Conservation (phyloP, 805 yeast genomes). For the Candida tallmaniae region DNA sequence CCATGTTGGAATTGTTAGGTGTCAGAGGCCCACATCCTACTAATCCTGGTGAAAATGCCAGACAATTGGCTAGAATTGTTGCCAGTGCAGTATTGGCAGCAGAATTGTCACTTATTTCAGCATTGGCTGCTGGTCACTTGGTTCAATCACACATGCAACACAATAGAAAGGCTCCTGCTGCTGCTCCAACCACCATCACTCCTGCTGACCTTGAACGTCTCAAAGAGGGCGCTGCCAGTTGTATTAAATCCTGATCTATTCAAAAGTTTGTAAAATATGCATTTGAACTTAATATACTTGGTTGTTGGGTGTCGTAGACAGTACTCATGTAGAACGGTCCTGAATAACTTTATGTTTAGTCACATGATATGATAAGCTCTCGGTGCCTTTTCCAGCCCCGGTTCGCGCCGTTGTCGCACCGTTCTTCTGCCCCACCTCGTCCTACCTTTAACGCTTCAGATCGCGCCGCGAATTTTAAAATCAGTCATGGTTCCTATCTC, state of each 20-base stretch:
- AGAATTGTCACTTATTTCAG: constrained; percentile 90
- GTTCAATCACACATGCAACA: constrained; percentile 97
- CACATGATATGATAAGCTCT: too few relatives aligned
- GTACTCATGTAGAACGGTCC: too few relatives aligned
- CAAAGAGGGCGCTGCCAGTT: constrained; percentile 68
- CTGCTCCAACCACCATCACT: constrained; percentile 19
- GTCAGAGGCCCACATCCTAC: constrained; percentile 95
- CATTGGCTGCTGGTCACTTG: constrained; percentile 97
- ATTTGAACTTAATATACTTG: too few relatives aligned
- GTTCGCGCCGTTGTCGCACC: not conserved
- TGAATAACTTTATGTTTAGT: too few relatives aligned
- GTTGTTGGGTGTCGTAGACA: too few relatives aligned
- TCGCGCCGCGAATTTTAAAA: too few relatives aligned
- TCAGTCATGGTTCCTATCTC: too few relatives aligned
- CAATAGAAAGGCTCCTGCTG: constrained; percentile 62
- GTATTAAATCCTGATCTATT: constrained; percentile 37
- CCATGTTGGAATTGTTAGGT: constrained; percentile 91
- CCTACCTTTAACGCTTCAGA: not conserved
- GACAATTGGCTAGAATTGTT: constrained; percentile 85
- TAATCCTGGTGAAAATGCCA: constrained; percentile 90
- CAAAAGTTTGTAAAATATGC: not conserved
- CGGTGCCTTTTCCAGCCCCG: too few relatives aligned
- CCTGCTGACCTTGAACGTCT: constrained; percentile 8
- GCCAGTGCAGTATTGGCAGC: constrained; percentile 96
- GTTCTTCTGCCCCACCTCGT: not conserved